Evolutionary conservation across 2,329 filamentous ascomycete genomes (phyloP).

Genomic region (Trichoderma gracile): DNA sequence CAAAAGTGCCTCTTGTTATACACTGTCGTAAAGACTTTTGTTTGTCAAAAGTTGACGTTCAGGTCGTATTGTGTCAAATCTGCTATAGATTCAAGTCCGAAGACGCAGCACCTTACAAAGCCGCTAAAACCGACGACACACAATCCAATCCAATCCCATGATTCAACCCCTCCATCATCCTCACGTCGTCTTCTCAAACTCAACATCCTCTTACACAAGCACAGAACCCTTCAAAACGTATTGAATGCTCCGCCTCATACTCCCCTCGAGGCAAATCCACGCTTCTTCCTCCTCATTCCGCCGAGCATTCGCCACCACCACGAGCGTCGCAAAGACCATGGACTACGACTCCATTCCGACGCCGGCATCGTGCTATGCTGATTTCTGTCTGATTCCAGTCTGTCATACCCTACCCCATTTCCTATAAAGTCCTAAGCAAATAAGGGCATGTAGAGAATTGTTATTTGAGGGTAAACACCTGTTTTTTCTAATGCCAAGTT

Average conservation of each 20-base stretch:
- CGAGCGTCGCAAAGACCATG: slow-evolving; percentile 34
- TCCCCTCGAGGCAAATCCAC: background rate
- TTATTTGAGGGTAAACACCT: no score
- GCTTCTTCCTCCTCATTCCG: background rate
- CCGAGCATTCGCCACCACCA: background rate
- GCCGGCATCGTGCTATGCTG: slow-evolving; percentile 75
- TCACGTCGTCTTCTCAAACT: background rate
- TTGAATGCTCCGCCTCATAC: slow-evolving; percentile 16
- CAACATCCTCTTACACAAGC: no score
- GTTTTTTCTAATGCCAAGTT: background rate
- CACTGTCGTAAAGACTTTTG: background rate
- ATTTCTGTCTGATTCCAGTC: slow-evolving; percentile 88
- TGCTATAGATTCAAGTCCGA: no score
- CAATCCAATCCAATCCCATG: background rate
- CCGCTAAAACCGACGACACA: background rate
- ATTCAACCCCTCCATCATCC: background rate
- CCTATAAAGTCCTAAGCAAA: no score
- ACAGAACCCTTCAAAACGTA: no score
- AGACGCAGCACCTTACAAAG: background rate
- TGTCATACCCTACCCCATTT: no score
- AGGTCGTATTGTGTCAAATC: no score
- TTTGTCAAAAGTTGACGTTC: no score
- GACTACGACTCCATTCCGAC: slow-evolving; percentile 59
- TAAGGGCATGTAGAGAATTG: no score
- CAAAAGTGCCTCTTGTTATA: background rate